These are phyloP conservation scores for Pythium rishiriense DNA, from an alignment of 352 stramenopile species.

Conservation along the genomic window DNA sequence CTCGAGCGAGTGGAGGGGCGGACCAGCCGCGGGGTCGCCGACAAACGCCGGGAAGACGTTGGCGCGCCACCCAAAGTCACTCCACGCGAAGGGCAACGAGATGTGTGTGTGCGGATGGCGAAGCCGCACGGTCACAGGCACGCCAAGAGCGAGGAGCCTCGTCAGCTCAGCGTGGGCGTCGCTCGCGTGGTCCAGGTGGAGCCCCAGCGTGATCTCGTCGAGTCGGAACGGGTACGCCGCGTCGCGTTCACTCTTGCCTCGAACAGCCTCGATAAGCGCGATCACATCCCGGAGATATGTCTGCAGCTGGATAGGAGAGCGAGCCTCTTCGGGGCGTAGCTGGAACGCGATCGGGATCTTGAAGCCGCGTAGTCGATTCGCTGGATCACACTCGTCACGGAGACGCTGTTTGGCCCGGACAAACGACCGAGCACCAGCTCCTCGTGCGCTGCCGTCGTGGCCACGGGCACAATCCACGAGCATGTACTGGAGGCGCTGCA, in stretches of 20 bases:
- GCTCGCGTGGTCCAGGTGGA: conserved; percentile 6
- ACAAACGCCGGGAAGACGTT: conserved; percentile 9
- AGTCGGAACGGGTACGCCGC: conserved; percentile 7
- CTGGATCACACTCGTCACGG: conserved; percentile 1
- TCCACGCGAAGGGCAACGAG: conserved; percentile 15
- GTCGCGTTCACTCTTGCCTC: neutral
- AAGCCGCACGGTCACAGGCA: conserved; percentile 4
- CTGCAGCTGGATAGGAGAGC: neutral
- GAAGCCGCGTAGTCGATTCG: neutral
- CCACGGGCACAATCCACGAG: neutral
- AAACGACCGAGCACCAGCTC: neutral
- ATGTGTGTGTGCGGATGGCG: conserved; percentile 14
- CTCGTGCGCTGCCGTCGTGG: neutral
- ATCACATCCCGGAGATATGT: conserved; percentile 6
- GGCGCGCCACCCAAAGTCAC: conserved; percentile 16
- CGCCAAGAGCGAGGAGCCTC: neutral
- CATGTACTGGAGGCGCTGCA: conserved; percentile 7
- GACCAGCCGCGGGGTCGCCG: neutral
- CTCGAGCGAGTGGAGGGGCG: conserved; percentile 1
- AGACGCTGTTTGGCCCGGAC: neutral
- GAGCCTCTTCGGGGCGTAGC: neutral
- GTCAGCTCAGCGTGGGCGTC: conserved; percentile 6
- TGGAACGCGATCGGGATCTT: conserved; percentile 8
- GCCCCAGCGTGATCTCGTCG: conserved; percentile 3
- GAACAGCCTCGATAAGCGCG: neutral